Base-by-base conservation (phyloP, 192 early-diverging fungal species). In the Backusella australiensis region DNA sequence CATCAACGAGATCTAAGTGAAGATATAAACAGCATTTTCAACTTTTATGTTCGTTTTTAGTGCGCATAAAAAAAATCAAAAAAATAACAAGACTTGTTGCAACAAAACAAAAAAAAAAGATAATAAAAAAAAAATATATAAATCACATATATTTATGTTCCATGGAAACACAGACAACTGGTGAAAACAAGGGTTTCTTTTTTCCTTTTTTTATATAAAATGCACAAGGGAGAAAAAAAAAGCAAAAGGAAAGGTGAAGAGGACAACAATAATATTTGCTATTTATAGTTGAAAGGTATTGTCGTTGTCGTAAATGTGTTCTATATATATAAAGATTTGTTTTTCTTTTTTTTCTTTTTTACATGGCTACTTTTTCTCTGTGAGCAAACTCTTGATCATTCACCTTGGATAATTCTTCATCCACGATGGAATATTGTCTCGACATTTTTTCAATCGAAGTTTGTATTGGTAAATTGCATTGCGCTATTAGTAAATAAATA, bases 1-100 rank as follows among this genome's bases (percentile, higher is more conserved):
- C 23, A 71, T 81, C 23, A 78, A 82, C 73, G 81, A 82, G 39
- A 80, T 82, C 75, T 80, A 82, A 77, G 46, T 49, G 46, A 49
- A 49, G 46, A 49, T 49, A 19, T 19, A 49, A 49, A 19, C 46
- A 49, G n/a, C 46, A 49, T 49, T 49, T 49, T 49, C 46, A 49
- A n/a, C 46, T 49, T 49, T 49, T 49, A n/a, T 49, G 19, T 7
- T 49, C 46, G 46, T 49, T 49, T 39, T 49, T 49, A 19, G 15
- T 49, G 46, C 46, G 46, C 46, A 49, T 49, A 49, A 49, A 49
- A 49, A 49, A 44, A 44, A 39, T 39, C 42, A 17, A 44, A 44
- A 44, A 44, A 44, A 14, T 44, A 17, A 17, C 42, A 44, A 32
- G 19, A 49, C 46, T 39, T 44, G 42, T 44, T 44, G 19, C n/a